A percentile compares a stretch with the other conserved stretches of the same genome.
These are phyloP conservation scores for Rhodotorula sp. DNA, from an alignment of 1,284 basidiomycete genomes.

Conservation along the genomic window DNA sequence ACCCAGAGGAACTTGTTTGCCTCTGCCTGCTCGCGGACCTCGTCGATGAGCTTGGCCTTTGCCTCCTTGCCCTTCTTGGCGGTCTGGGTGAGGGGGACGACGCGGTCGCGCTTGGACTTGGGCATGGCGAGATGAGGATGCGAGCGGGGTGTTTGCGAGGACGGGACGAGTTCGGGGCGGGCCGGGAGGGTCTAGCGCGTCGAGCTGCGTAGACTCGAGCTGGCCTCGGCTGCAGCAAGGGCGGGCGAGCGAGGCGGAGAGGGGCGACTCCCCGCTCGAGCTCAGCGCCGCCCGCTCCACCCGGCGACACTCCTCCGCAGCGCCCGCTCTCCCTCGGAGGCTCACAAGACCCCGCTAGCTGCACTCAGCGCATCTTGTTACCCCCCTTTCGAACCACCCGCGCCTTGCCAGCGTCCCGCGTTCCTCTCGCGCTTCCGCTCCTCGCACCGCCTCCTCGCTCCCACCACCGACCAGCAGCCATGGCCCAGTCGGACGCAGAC, in stretches of 20 bases:
- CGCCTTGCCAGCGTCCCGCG: not conserved
- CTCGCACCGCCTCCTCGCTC: not conserved
- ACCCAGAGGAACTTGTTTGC: slow-evolving; percentile 95
- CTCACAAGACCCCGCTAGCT: too few species aligned
- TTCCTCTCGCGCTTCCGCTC: not conserved
- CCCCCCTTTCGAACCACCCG: not conserved
- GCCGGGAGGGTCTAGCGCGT: not conserved
- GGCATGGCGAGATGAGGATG: slow-evolving; percentile 46
- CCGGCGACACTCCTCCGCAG: too few species aligned
- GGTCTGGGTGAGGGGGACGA: slow-evolving; percentile 60
- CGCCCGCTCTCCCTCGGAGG: too few species aligned
- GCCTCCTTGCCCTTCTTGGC: slow-evolving; percentile 61
- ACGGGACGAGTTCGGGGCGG: not conserved
- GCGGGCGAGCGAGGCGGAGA: not conserved
- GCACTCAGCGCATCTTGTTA: too few species aligned
- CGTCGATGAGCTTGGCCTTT: slow-evolving; percentile 78
- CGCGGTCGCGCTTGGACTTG: slow-evolving; percentile 51
- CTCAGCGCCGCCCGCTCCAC: not conserved
- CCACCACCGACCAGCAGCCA: not conserved
- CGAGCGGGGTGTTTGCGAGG: not conserved
- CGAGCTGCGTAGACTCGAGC: not conserved
- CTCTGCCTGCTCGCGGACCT: slow-evolving; percentile 77
- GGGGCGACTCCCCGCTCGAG: not conserved
- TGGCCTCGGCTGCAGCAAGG: not conserved
- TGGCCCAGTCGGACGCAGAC: slow-evolving; percentile 17